Evolutionary conservation across 2,329 filamentous ascomycete species (phyloP).

Genomic region (Fusarium bulbicola): DNA sequence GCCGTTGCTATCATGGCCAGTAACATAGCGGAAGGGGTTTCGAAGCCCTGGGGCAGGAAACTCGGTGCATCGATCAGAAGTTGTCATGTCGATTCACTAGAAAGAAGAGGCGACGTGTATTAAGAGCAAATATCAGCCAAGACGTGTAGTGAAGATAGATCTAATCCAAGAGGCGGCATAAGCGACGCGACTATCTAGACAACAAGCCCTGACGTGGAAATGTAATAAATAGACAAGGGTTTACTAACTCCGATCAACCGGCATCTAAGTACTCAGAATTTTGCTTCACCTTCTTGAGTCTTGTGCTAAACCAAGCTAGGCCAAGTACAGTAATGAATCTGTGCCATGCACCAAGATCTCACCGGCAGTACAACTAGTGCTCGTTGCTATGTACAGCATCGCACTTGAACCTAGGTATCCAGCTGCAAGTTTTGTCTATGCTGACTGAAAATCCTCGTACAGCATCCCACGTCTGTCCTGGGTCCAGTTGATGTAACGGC

Average conservation of each 20-base stretch:
- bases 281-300: too few relatives aligned
- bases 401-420: too few relatives aligned
- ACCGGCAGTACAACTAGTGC: neutral
- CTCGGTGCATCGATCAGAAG: neutral
- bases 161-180: rapidly evolving
- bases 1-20: neutral
- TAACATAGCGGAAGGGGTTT: neutral
- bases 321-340: too few relatives aligned
- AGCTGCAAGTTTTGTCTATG: too few relatives aligned
- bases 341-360: neutral
- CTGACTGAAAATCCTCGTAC: rapidly evolving
- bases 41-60: neutral
- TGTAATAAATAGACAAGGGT: too few relatives aligned
- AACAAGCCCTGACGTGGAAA: too few relatives aligned
- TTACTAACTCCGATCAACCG: too few relatives aligned
- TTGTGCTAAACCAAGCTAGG: too few relatives aligned
- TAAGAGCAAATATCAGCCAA: too few relatives aligned
- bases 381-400: neutral
- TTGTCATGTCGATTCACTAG: neutral
- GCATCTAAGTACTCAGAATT: rapidly evolving
- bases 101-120: rapidly evolving
- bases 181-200: too few relatives aligned
- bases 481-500: rapidly evolving
- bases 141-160: rapidly evolving
- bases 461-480: neutral